Percentiles rank a stretch among this genome's conserved stretches.
phyloP scores from a whole-genome alignment of 495 filamentous ascomycete genomes.

The Aspergillus diversus region DNA sequence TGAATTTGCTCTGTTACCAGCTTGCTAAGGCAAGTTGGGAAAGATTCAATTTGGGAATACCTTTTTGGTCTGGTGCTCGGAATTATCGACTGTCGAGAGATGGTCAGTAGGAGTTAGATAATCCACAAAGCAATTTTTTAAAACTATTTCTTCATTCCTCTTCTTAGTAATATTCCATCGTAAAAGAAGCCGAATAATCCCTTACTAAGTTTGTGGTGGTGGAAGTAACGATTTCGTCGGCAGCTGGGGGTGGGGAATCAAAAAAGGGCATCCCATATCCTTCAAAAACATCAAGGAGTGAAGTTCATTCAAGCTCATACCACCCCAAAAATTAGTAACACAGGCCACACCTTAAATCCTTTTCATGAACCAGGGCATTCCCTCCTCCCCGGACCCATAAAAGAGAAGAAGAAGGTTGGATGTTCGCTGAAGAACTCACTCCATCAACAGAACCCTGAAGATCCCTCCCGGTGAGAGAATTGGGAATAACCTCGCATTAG shows the following conservation, averaged over 20 bases:
- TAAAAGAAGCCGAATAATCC: background rate
- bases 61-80: constrained; percentile 18
- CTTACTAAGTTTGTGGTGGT: too few species aligned
- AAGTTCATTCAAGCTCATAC: background rate
- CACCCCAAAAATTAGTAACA: background rate
- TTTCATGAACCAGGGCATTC: background rate
- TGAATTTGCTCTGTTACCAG: constrained; percentile 20
- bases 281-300: background rate
- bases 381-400: background rate
- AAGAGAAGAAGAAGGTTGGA: background rate
- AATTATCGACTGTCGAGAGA: background rate
- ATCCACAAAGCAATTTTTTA: background rate
- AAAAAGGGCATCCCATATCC: too few species aligned
- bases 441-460: background rate
- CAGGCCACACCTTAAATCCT: background rate
- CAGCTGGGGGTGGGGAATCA: too few species aligned
- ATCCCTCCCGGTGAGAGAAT: constrained; percentile 2
- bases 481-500: constrained; percentile 1
- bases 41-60: constrained; percentile 21
- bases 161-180: background rate
- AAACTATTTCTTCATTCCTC: background rate
- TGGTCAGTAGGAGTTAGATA: constrained; percentile 22
- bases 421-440: too few species aligned
- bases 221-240: too few species aligned
- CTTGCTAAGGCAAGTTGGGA: constrained; percentile 18